Evolutionary conservation across 148 eudicot genomes (phyloP), one percentile per base, ranked within the genome.

Genomic region (Arctostaphylos glauca): DNA sequence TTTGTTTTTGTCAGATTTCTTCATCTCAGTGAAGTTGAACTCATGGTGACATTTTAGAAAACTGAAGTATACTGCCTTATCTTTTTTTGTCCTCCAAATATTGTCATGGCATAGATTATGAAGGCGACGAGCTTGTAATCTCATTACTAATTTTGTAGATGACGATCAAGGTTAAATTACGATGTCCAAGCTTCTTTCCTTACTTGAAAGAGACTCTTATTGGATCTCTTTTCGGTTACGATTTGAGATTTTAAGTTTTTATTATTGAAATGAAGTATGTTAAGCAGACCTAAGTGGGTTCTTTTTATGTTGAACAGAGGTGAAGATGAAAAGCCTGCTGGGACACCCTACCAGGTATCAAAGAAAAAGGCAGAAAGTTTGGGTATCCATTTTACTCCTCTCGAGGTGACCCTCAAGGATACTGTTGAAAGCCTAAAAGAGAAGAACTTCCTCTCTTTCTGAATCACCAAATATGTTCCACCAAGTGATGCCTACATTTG

Each of bases 331-430:
- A 58, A 79, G 41, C 59, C 74, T 41, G 55, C 16, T 31, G 47
- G 0, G 47, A 70, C 80, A 15, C 74, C 52, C 21, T 89, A 81
- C 78, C 83, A 76, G n/a, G 81, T 87, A 4, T 87, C 88, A 13
- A 85, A 31, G 71, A 86, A 80, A 67, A 89, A 72, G 79, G 87
- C 89, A 18, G 54, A 81, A 81, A 55, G 85, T 78, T 77, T 89
- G 44, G 88, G 87, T 60, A 76, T 89, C n/a, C 47, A 43, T 70
- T 70, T 70, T 43, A 66, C 71, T 12, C 74, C 49, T 70, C 49
- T 43, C 6, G 74, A 70, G 74, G 74, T 70, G n/a, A 70, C 47
- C 74, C 74, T 70, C n/a, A 70, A 18, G 49, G 74, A 70, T 7
- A 70, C 49, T 6, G 74, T 70, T 43, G 74, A 70, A 70, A 70